A percentile compares a stretch with the other conserved stretches of the same genome.
Evolutionary conservation across 352 stramenopile genomes (phyloP).

Genomic region (Phytopythium kandeliae): DNA sequence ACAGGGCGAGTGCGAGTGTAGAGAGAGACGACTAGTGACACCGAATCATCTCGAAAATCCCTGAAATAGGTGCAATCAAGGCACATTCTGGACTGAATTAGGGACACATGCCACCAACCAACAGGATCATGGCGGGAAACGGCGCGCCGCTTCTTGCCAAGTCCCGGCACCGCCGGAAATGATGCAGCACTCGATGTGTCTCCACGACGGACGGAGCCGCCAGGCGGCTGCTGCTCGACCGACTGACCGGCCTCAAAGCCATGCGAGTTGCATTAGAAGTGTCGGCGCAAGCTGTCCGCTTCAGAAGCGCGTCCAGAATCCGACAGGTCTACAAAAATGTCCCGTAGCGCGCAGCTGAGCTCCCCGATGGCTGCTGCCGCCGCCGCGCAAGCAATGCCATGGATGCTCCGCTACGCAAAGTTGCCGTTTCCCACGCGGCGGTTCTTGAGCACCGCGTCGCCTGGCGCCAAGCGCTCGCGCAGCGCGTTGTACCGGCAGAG

Average conservation of each 20-base stretch:
- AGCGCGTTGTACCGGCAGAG: slow-evolving; percentile 81
- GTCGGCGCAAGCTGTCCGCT: neutral
- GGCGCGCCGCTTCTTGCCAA: no score
- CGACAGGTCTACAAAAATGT: neutral
- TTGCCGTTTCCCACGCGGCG: slow-evolving; percentile 67
- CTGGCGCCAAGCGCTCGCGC: slow-evolving; percentile 38
- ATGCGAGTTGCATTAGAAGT: neutral
- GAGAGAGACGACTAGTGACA: no score
- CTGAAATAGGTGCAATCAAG: neutral
- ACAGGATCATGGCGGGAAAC: slow-evolving; percentile 1
- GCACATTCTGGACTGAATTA: neutral
- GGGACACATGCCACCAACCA: slow-evolving; percentile 3
- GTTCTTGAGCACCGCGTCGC: slow-evolving; percentile 46
- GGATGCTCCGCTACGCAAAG: slow-evolving; percentile 27
- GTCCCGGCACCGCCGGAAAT: no score
- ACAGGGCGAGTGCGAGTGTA: neutral
- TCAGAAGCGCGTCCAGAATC: neutral
- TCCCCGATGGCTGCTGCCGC: neutral
- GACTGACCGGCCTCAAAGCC: no score
- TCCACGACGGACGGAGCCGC: neutral
- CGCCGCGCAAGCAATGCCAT: neutral
- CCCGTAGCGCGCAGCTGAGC: neutral
- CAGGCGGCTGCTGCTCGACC: no score
- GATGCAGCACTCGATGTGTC: no score
- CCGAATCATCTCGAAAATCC: no score